Evolutionary conservation across 495 filamentous ascomycete species (phyloP), one percentile per base, ranked within the genome.

Genomic region (Daldinia caldariorum): DNA sequence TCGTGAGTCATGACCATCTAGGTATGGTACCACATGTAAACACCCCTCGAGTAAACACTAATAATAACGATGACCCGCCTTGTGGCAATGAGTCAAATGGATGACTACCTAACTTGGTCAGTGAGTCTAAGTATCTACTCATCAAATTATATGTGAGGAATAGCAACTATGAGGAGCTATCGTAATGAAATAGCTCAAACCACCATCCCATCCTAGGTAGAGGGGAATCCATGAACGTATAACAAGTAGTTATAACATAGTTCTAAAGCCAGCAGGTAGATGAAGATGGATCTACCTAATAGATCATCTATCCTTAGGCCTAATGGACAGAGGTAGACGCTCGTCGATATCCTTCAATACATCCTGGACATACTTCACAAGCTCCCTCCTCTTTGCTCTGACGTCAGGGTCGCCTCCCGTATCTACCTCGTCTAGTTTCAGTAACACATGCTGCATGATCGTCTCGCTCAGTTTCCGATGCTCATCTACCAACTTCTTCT

Each of bases 401-500:
- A 87, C 86, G 8, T 86, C 86, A 18, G 78, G 82, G 70, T 94
- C 85, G 6, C 87, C 88, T 18, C 89, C 86, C 3, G 88, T 90
- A 61, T 94, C 92, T 29, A 97, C 89, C 13, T 84, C 89, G 81
- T 97, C 94, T 29, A 94, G 83, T 79, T 96, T 97, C 71, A 99
- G 71, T 63, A 97, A 68, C 6, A 94, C 85, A 76, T 97, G 92
- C 56, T 88, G 85, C 83, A 98, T 80, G 59, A 97, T 90, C 4
- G 88, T 92, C 83, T 97, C 95, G 31, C 86, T 89, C 37, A 97
- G 74, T 76, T 87, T 91, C 78, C 90, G 89, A 66, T 97, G 89
- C 69, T 94, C 91, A 43, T 91, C 90, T 18, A 88, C 87, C 43
- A 88, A 83, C 80, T 90, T 89, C 78, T 91, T 90, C 18, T 77